Evolutionary conservation across 2,329 filamentous ascomycete genomes (phyloP).

Genomic region (Ploettnerulaceae sp.): DNA sequence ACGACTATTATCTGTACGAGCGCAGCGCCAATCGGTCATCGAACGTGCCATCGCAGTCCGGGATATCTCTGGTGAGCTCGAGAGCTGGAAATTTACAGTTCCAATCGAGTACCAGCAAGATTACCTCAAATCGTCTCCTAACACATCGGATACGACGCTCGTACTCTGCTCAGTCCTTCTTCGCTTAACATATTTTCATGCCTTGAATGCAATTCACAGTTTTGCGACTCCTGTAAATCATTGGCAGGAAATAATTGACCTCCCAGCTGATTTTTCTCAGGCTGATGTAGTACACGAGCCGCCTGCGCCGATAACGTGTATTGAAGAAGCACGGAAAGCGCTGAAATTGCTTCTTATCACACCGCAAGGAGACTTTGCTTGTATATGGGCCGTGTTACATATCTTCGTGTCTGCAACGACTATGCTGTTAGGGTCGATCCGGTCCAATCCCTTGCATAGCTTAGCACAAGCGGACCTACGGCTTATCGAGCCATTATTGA

Average conservation of each 20-base stretch:
- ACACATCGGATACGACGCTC: background rate
- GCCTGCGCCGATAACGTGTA: conserved; percentile 9
- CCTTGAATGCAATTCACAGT: conserved; percentile 15
- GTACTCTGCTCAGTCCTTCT: conserved; percentile 11
- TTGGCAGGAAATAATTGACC: background rate
- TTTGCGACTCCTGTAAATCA: background rate
- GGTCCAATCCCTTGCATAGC: conserved; percentile 13
- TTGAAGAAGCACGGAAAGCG: conserved; percentile 19
- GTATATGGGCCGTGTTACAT: conserved; percentile 20
- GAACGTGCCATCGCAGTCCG: conserved; percentile 13
- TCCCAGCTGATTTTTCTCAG: background rate
- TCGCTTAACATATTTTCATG: conserved; percentile 18
- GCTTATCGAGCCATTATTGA: conserved; percentile 19
- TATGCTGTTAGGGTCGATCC: conserved; percentile 12
- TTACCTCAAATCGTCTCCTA: background rate
- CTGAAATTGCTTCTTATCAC: conserved; percentile 17
- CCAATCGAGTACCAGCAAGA: conserved; percentile 14
- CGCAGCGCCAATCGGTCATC: conserved; percentile 13
- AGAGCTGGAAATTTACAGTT: conserved; percentile 15
- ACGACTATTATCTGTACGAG: conserved; percentile 22
- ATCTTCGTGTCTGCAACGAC: conserved; percentile 23
- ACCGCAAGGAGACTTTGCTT: conserved; percentile 20
- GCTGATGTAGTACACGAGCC: background rate
- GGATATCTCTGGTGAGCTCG: conserved; percentile 16
- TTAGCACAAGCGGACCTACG: conserved; percentile 14